Evolutionary conservation across 305 asterid species (phyloP), one percentile per base, ranked within the genome.

Genomic region (Nicotiana rustica): DNA sequence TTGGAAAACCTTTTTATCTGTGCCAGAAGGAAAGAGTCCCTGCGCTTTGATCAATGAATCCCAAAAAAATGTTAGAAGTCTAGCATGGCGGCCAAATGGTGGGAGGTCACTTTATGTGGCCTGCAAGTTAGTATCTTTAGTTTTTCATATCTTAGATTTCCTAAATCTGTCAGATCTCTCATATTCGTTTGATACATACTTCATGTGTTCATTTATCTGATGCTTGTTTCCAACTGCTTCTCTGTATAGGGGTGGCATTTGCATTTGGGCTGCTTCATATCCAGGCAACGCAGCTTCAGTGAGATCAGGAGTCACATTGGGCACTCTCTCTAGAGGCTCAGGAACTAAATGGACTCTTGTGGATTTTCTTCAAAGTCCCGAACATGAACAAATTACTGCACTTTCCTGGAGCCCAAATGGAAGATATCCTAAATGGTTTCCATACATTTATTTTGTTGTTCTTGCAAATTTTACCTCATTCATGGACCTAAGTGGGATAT

Each of bases 351-450:
- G 99, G 99, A 88, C 93, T 71, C 86, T 93, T 77, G 97, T 94
- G 83, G 99, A 94, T 92, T 91, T 94, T 88, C 97, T 96, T 86
- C 95, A 75, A 83, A 90, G 92, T 92, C 86, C 79, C 65, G 94
- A 94, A 84, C 84, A 87, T 69, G 97, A 93, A 86, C 95, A 89
- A 87, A 87, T 91, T 81, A 93, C 92, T 90, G 90, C 98, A 79
- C 92, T 96, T 79, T 92, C 99, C 4, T 96, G 99, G 99, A 94
- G 98, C 87, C 98, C 98, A 31, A 95, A 92, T 88, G 99, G 99
- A 89, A 94, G 95, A 93, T 96, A 95, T 95, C 98, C 98, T 5
- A 71, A 83, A 38, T 35, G 79, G 21, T 82, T 19, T 17, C 17
- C 17, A 4, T 12, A 52, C 17, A 52, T 41, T 6, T 52, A 13